phyloP scores from a whole-genome alignment of 768 basidiomycete species.

The Antrodiella citrinella region DNA sequence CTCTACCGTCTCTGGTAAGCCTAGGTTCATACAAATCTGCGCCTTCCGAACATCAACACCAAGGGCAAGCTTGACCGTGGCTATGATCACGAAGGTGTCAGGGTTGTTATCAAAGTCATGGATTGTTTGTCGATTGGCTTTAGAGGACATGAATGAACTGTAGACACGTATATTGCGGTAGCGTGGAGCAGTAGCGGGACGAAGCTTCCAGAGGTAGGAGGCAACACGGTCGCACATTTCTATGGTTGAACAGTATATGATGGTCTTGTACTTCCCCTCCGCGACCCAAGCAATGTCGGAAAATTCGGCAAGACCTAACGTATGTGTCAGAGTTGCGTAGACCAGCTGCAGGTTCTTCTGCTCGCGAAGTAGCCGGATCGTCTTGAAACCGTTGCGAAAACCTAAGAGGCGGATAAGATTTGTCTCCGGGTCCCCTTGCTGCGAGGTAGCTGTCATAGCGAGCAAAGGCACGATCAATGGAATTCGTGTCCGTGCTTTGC shows the following conservation, averaged over 20 bases:
- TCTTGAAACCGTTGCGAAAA: background rate
- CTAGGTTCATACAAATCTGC: conserved; percentile 1
- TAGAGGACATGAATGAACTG: background rate
- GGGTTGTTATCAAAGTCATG: no score
- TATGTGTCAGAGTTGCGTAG: background rate
- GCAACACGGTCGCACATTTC: background rate
- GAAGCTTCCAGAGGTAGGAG: background rate
- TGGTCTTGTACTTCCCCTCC: background rate
- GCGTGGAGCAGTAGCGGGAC: background rate
- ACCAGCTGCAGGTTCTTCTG: background rate
- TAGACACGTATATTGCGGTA: background rate
- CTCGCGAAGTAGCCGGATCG: background rate
- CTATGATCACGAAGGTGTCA: conserved; percentile 1
- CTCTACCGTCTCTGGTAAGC: conserved; percentile 1
- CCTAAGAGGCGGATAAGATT: background rate
- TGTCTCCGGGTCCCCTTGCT: background rate
- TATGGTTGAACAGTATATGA: background rate
- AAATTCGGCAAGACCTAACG: background rate
- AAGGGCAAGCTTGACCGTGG: conserved; percentile 4
- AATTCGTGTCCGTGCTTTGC: background rate
- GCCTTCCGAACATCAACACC: conserved; percentile 2
- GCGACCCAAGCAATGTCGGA: background rate
- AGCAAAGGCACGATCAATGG: background rate
- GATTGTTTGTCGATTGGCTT: no score
- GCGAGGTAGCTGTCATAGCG: background rate